Conservation (phyloP, 805 yeast species). For the Kurtzmaniella fragi region DNA sequence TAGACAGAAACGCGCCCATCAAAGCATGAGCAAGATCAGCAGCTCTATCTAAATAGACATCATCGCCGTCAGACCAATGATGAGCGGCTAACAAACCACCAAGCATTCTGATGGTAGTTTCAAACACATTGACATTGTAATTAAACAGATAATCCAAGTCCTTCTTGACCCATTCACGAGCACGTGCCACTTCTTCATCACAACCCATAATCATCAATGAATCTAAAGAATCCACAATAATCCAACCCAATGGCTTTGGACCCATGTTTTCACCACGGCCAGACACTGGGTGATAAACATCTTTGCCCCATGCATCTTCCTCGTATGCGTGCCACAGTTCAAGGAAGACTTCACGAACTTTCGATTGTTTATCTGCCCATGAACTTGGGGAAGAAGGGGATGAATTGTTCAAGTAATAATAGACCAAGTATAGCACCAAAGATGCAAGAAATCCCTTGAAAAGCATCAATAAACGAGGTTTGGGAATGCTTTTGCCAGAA, state of each 20-base stretch:
- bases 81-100: slow-evolving; percentile 89
- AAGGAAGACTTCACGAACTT: slow-evolving; percentile 63
- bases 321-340: slow-evolving; percentile 77
- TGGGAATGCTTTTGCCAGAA: slow-evolving; percentile 3
- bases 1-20: slow-evolving; percentile 61
- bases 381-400: slow-evolving; percentile 2
- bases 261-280: slow-evolving; percentile 71
- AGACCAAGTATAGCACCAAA: slow-evolving; percentile 36
- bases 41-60: slow-evolving; percentile 71
- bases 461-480: slow-evolving; percentile 23
- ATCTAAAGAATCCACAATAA: slow-evolving; percentile 83
- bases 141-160: slow-evolving; percentile 69
- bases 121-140: slow-evolving; percentile 76
- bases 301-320: slow-evolving; percentile 78
- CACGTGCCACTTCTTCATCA: slow-evolving; percentile 54
- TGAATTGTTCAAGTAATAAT: slow-evolving; percentile 13
- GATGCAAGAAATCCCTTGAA: slow-evolving; percentile 39
- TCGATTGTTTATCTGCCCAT: slow-evolving; percentile 49
- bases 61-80: slow-evolving; percentile 58
- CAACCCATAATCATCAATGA: slow-evolving; percentile 76
- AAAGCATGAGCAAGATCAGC: slow-evolving; percentile 71
- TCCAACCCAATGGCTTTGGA: slow-evolving; percentile 83
- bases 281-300: slow-evolving; percentile 66
- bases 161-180: slow-evolving; percentile 69
- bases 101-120: slow-evolving; percentile 90